Percentiles rank a stretch among this genome's conserved stretches.
Evolutionary conservation across 257 asterid genomes (phyloP).

Genomic region (Petunia secreta): DNA sequence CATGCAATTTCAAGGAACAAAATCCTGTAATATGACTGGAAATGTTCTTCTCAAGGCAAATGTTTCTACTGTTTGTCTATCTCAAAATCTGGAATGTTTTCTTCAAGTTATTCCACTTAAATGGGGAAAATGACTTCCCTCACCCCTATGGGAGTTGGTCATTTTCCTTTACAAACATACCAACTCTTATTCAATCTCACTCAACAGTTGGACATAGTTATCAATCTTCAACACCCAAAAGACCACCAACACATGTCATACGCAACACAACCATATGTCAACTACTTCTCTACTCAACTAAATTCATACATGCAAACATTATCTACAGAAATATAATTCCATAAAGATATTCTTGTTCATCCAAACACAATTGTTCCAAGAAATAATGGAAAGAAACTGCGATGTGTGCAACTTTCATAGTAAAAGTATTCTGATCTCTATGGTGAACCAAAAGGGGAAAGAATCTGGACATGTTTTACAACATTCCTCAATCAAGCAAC

Average conservation of each 20-base stretch:
- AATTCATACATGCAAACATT: neutral
- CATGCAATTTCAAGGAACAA: neutral
- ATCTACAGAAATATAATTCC: neutral
- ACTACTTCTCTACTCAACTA: neutral
- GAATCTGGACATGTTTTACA: conserved; percentile 17
- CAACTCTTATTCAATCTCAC: neutral
- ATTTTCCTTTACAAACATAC: neutral
- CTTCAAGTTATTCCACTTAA: neutral
- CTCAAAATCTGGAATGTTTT: neutral
- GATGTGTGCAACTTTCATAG: neutral
- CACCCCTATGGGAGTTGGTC: too few relatives aligned
- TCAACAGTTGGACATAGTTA: neutral
- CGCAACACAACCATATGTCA: neutral
- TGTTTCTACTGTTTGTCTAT: neutral
- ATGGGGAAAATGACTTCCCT: neutral
- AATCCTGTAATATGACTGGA: neutral
- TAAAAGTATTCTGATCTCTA: neutral
- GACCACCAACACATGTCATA: neutral
- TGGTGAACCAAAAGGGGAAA: neutral
- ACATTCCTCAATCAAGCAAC: neutral
- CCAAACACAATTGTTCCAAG: neutral
- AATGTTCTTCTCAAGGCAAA: neutral
- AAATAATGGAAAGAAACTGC: neutral
- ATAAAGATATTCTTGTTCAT: neutral
- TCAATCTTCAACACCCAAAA: neutral